A percentile compares a stretch with the other conserved stretches of the same genome.
phyloP scores from a whole-genome alignment of 2,329 filamentous ascomycete genomes.

The Aphanoascus verrucosus region DNA sequence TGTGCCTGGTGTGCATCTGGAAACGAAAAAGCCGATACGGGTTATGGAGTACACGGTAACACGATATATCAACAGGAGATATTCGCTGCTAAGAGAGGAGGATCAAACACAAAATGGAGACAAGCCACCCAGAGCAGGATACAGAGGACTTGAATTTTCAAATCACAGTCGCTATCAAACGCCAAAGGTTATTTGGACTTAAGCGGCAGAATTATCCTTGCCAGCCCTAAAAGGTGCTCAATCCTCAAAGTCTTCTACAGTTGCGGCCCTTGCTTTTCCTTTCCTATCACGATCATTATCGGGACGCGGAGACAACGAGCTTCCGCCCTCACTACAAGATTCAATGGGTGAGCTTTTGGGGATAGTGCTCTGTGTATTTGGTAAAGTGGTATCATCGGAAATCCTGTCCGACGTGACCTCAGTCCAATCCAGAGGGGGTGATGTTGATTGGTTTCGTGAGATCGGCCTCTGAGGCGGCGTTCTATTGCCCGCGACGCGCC shows the following conservation, averaged over 20 bases:
- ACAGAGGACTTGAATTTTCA: too few species aligned
- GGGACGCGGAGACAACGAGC: background rate
- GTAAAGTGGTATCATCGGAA: background rate
- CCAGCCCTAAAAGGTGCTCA: background rate
- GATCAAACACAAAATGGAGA: background rate
- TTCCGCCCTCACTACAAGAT: background rate
- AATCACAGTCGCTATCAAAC: too few species aligned
- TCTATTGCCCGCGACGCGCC: background rate
- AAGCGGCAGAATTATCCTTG: background rate
- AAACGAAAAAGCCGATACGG: too few species aligned
- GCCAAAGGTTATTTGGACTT: too few species aligned
- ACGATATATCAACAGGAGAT: background rate
- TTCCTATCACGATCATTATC: constrained; percentile 1
- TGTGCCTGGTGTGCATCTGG: too few species aligned
- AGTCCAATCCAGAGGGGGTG: constrained; percentile 3
- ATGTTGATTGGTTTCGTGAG: background rate
- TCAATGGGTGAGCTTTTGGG: background rate
- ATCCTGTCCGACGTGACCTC: constrained; percentile 3
- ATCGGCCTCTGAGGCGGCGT: too few species aligned
- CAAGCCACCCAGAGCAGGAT: too few species aligned
- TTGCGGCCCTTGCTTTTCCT: constrained; percentile 16
- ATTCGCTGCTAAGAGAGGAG: background rate
- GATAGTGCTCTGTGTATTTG: background rate
- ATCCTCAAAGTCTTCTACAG: constrained; percentile 17
- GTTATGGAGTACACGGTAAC: too few species aligned